Percentiles rank a stretch among this genome's conserved stretches.
Evolutionary conservation across 176 grass and related monocot genomes (phyloP).

Genomic region (Carex parvula): DNA sequence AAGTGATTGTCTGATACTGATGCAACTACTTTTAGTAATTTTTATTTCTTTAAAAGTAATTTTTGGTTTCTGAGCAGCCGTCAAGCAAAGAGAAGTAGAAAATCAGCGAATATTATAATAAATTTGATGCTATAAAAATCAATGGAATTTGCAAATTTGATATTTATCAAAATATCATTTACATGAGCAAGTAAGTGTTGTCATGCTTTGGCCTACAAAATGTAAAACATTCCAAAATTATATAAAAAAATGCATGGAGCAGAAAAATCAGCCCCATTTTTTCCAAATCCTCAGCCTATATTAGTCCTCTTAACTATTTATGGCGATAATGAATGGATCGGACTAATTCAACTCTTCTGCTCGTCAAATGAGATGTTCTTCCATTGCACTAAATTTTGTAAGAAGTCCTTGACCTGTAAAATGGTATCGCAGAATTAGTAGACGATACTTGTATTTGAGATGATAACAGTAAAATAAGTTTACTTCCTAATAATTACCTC

Average conservation of each 20-base stretch:
- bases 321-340: background rate
- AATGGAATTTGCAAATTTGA: slow-evolving; percentile 2
- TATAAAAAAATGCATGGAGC: background rate
- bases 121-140: background rate
- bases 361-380: slow-evolving; percentile 1
- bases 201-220: slow-evolving; percentile 9
- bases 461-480: background rate
- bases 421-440: background rate
- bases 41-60: background rate
- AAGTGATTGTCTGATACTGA: background rate
- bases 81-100: background rate
- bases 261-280: slow-evolving; percentile 11
- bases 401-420: slow-evolving; percentile 6
- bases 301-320: background rate
- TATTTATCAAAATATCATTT: slow-evolving; percentile 13
- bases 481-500: slow-evolving; percentile 44
- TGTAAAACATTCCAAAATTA: background rate
- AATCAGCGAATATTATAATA: background rate
- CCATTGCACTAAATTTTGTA: slow-evolving; percentile 15
- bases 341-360: background rate
- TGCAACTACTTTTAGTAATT: background rate
- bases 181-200: background rate
- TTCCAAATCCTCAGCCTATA: slow-evolving; percentile 5
- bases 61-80: background rate
- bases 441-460: background rate